Conservation (phyloP, 2,329 filamentous ascomycete species). For the Paradendryphiella salina region DNA sequence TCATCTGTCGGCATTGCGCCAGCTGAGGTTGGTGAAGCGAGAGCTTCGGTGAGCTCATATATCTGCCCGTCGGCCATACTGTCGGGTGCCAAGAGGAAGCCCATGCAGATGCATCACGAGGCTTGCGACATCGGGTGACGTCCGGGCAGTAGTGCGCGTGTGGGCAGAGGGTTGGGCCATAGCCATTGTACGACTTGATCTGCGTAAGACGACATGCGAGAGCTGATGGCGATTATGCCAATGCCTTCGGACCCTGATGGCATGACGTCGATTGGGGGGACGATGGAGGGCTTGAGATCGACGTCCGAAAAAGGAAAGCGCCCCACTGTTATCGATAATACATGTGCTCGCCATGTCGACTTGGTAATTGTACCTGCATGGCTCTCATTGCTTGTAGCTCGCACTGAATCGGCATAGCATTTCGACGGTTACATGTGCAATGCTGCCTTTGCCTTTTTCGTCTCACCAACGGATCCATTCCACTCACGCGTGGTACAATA, state of each 20-base stretch:
- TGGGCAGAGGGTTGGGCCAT: background rate
- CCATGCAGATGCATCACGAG: conserved; percentile 15
- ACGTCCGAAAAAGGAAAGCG: background rate
- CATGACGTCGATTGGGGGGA: conserved; percentile 10
- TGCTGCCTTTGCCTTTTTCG: no score
- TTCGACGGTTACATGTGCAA: no score
- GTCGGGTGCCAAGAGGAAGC: conserved; percentile 17
- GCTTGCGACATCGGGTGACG: conserved; percentile 7
- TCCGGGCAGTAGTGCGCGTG: background rate
- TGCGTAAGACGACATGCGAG: background rate
- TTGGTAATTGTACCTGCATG: background rate
- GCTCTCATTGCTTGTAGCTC: background rate
- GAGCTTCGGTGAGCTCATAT: conserved; percentile 19
- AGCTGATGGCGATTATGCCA: conserved; percentile 1
- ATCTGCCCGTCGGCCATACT: conserved; percentile 15
- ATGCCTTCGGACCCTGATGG: conserved; percentile 3
- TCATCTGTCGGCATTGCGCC: conserved; percentile 17
- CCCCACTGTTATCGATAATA: conserved; percentile 14
- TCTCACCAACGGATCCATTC: background rate
- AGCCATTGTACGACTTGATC: background rate
- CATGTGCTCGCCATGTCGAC: background rate
- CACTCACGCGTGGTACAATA: no score
- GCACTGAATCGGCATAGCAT: no score
- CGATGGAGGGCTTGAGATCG: conserved; percentile 3
- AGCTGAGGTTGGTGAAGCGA: conserved; percentile 2